Percentiles rank a stretch among this genome's conserved stretches.
Evolutionary conservation across 129 eudicot genomes (phyloP).

Genomic region (Tanacetum coccineum): DNA sequence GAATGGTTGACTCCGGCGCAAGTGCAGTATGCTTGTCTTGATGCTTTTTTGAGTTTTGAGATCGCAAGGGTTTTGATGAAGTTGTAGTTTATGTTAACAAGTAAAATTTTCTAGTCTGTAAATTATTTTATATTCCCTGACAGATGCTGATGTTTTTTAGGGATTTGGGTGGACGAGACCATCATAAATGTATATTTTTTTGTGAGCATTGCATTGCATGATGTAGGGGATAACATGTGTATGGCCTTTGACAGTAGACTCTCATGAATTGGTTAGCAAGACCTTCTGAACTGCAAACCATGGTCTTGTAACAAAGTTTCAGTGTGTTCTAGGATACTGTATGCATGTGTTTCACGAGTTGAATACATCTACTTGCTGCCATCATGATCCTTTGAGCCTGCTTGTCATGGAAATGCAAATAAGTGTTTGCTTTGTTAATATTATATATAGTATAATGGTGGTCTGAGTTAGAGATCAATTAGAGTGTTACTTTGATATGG

Average conservation of each 20-base stretch:
- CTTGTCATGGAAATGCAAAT: conserved; percentile 31
- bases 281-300: conserved; percentile 61
- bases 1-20: conserved; percentile 30
- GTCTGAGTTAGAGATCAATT: too few species aligned
- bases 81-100: too few species aligned
- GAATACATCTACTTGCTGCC: conserved; percentile 66
- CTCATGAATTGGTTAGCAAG: conserved; percentile 49
- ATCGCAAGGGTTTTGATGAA: conserved; percentile 33
- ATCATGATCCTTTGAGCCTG: conserved; percentile 27
- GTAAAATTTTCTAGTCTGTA: too few species aligned
- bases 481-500: too few species aligned
- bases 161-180: too few species aligned
- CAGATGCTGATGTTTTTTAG: too few species aligned
- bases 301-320: conserved; percentile 62
- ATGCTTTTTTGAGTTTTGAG: conserved; percentile 45
- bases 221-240: too few species aligned
- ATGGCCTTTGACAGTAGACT: too few species aligned
- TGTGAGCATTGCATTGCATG: too few species aligned
- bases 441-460: too few species aligned
- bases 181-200: too few species aligned
- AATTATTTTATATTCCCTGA: too few species aligned
- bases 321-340: conserved; percentile 43
- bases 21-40: conserved; percentile 45
- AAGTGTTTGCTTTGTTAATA: neutral
- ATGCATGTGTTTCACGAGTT: conserved; percentile 71